Conservation (phyloP, 2,329 filamentous ascomycete genomes). For the Phialophora macrospora region DNA sequence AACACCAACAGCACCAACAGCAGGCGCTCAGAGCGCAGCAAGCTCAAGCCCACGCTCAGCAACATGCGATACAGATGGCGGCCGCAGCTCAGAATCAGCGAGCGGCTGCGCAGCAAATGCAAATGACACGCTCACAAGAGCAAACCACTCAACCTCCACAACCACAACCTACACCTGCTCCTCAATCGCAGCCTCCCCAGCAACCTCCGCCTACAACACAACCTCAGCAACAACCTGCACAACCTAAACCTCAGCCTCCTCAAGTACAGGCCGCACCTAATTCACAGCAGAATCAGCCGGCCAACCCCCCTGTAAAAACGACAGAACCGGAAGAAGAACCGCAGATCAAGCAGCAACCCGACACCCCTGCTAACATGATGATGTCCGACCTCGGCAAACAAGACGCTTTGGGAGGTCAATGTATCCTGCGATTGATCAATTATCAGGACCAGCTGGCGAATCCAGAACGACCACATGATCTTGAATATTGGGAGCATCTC, state of each 20-base stretch:
- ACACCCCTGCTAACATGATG: slow-evolving; percentile 48
- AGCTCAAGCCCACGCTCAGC: slow-evolving; percentile 41
- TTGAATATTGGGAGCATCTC: slow-evolving; percentile 78
- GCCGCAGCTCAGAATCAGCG: slow-evolving; percentile 47
- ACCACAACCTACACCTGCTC: slow-evolving; percentile 50
- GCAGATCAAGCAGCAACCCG: slow-evolving; percentile 43
- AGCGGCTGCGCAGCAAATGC: slow-evolving; percentile 49
- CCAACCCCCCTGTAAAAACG: slow-evolving; percentile 41
- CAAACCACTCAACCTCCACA: slow-evolving; percentile 52
- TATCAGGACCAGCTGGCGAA: slow-evolving; percentile 62
- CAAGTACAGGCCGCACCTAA: slow-evolving; percentile 45
- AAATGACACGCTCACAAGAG: slow-evolving; percentile 49
- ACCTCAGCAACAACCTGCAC: slow-evolving; percentile 45
- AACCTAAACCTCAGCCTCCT: slow-evolving; percentile 45
- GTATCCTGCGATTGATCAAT: slow-evolving; percentile 59
- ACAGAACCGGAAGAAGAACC: slow-evolving; percentile 46
- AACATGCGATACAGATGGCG: slow-evolving; percentile 36
- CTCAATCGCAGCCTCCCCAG: slow-evolving; percentile 47
- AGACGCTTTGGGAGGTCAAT: slow-evolving; percentile 47
- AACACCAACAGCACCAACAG: slow-evolving; percentile 51
- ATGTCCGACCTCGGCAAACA: slow-evolving; percentile 46
- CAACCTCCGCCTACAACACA: slow-evolving; percentile 45
- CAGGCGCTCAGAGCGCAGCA: slow-evolving; percentile 44
- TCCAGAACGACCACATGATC: slow-evolving; percentile 61
- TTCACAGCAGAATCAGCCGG: slow-evolving; percentile 40